Evolutionary conservation across 306 rosid species (phyloP).

Genomic region (Rosa rugosa): DNA sequence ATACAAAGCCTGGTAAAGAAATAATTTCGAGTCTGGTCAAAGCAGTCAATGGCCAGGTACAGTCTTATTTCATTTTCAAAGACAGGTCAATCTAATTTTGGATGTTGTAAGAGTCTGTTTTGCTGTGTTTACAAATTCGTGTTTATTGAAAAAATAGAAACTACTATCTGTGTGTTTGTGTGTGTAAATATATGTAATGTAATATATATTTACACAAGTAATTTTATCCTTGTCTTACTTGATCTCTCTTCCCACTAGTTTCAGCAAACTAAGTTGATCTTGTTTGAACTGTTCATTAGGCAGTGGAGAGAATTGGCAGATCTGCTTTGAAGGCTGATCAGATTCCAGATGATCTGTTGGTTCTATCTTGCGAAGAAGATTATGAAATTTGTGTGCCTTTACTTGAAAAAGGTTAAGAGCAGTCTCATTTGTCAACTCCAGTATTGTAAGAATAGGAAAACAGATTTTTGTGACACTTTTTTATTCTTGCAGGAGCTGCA

Average conservation of each 20-base stretch:
- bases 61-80: background rate
- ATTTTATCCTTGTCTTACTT: background rate
- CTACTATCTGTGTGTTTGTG: background rate
- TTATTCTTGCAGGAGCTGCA: constrained; percentile 61
- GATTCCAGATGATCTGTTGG: constrained; percentile 66
- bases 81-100: background rate
- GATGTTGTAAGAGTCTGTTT: background rate
- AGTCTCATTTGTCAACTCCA: background rate
- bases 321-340: constrained; percentile 51
- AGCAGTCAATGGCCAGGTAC: constrained; percentile 83
- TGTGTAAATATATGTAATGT: too few relatives aligned
- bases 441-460: background rate
- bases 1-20: constrained; percentile 79
- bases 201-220: background rate
- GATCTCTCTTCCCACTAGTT: constrained; percentile 20
- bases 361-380: constrained; percentile 92
- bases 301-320: constrained; percentile 65
- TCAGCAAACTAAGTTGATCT: constrained; percentile 14
- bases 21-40: constrained; percentile 61
- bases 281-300: constrained; percentile 42
- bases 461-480: background rate
- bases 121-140: background rate
- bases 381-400: constrained; percentile 65
- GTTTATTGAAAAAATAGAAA: background rate
- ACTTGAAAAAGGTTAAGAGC: constrained; percentile 73